Evolutionary conservation across 2,329 filamentous ascomycete species (phyloP).

Genomic region (Sclerotinia glacialis): DNA sequence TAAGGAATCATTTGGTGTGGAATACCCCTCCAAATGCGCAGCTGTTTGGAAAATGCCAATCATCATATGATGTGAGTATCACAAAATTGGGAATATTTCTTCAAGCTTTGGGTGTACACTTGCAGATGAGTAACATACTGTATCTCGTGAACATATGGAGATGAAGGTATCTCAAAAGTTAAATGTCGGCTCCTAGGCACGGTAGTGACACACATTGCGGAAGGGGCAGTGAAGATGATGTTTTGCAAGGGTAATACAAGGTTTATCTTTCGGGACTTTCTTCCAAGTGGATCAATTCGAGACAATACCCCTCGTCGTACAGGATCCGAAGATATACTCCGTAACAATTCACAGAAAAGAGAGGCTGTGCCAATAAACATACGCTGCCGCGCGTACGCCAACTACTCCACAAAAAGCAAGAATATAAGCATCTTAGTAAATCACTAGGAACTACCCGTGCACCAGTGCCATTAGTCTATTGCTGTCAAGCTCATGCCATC

Average conservation of each 20-base stretch:
- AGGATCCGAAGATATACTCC: not conserved
- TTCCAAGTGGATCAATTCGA: not conserved
- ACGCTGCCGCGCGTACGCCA: constrained; percentile 5
- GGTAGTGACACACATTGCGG: not conserved
- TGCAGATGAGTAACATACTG: not conserved
- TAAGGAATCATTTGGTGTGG: constrained; percentile 11
- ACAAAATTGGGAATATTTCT: not conserved
- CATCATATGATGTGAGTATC: constrained; percentile 16
- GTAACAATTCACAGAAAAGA: not conserved
- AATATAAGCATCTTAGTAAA: not conserved
- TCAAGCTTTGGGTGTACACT: not conserved
- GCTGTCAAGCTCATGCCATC: constrained; percentile 12
- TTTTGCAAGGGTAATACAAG: not conserved
- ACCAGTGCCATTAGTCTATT: constrained; percentile 7
- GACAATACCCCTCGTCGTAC: constrained; percentile 7
- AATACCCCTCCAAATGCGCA: constrained; percentile 4
- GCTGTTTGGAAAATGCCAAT: constrained; percentile 2
- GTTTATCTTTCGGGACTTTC: constrained; percentile 14
- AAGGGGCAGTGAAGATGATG: constrained; percentile 12
- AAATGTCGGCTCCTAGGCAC: not conserved
- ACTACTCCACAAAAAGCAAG: constrained; percentile 3
- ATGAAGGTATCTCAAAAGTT: not conserved
- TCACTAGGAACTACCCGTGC: constrained; percentile 16
- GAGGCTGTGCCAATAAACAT: constrained; percentile 14
- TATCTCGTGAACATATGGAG: not conserved